Conservation (phyloP, 768 basidiomycete genomes). For the Leccinellum luteum region DNA sequence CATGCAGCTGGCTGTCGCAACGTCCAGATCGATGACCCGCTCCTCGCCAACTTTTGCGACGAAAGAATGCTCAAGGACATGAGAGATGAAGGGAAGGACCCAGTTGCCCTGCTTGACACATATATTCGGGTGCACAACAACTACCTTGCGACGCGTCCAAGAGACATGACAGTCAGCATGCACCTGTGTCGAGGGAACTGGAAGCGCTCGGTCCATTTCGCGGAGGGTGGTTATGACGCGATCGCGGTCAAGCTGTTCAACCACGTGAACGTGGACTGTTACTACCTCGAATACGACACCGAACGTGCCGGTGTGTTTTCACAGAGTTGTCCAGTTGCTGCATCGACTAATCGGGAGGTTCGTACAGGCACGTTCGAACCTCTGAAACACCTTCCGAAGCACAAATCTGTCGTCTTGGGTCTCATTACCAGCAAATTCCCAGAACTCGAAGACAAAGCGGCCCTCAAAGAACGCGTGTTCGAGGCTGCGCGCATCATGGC, state of each 20-base stretch:
- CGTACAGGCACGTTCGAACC: background rate
- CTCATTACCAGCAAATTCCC: background rate
- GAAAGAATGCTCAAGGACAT: background rate
- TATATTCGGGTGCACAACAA: background rate
- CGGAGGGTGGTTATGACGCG: background rate
- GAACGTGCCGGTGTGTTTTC: background rate
- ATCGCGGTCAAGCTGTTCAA: background rate
- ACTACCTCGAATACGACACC: background rate
- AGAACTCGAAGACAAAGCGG: background rate
- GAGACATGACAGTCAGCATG: background rate
- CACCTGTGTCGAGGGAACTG: background rate
- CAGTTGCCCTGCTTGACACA: background rate
- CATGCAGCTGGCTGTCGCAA: background rate
- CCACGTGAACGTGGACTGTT: background rate
- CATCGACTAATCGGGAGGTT: background rate
- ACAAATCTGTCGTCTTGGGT: background rate
- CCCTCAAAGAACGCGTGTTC: background rate
- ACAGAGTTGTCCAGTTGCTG: background rate
- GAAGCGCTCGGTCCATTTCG: background rate
- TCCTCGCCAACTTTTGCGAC: background rate
- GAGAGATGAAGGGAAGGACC: background rate
- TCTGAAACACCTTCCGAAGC: background rate
- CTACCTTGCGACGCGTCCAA: background rate
- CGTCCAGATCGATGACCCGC: background rate
- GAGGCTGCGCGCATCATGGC: background rate